Evolutionary conservation across 2,329 filamentous ascomycete genomes (phyloP).

Genomic region (Chlorencoelia australis): DNA sequence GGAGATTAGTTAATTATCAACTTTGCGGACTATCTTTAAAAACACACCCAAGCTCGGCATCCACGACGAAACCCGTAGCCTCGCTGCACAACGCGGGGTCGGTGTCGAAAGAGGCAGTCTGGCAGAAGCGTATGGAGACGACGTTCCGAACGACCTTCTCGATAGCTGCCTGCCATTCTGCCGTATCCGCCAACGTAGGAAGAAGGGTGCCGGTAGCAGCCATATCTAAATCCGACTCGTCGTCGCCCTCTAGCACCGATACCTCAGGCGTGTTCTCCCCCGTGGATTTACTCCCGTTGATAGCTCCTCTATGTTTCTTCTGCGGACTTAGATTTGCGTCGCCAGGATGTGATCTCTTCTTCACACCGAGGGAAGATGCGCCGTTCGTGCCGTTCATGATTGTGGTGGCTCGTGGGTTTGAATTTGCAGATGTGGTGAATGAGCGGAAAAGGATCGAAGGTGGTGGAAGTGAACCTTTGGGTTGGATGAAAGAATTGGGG

Average conservation of each 20-base stretch:
- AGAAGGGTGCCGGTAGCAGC: slow-evolving; percentile 28
- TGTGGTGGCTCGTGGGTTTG: no score
- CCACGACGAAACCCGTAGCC: slow-evolving; percentile 94
- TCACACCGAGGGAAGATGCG: slow-evolving; percentile 16
- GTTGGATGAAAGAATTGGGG: no score
- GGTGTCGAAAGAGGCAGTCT: slow-evolving; percentile 97
- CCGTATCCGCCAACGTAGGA: slow-evolving; percentile 43
- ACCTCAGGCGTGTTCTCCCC: slow-evolving; percentile 27
- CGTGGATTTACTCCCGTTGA: slow-evolving; percentile 27
- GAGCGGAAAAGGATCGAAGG: no score
- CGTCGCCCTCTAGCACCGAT: slow-evolving; percentile 20
- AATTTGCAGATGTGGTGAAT: no score
- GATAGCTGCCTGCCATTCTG: slow-evolving; percentile 92
- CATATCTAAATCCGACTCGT: slow-evolving; percentile 29
- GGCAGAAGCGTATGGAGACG: slow-evolving; percentile 97
- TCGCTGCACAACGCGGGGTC: slow-evolving; percentile 88
- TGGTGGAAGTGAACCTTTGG: no score
- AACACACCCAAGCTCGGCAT: slow-evolving; percentile 68
- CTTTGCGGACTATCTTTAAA: background rate
- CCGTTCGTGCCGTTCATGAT: slow-evolving; percentile 24
- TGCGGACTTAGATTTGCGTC: slow-evolving; percentile 21
- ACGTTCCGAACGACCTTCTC: slow-evolving; percentile 91
- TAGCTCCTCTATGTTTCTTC: slow-evolving; percentile 24
- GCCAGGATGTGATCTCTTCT: slow-evolving; percentile 26
- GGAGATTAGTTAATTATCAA: background rate